Base-by-base conservation (phyloP, 2,329 filamentous ascomycete genomes). In the Herpotrichia juniperi region DNA sequence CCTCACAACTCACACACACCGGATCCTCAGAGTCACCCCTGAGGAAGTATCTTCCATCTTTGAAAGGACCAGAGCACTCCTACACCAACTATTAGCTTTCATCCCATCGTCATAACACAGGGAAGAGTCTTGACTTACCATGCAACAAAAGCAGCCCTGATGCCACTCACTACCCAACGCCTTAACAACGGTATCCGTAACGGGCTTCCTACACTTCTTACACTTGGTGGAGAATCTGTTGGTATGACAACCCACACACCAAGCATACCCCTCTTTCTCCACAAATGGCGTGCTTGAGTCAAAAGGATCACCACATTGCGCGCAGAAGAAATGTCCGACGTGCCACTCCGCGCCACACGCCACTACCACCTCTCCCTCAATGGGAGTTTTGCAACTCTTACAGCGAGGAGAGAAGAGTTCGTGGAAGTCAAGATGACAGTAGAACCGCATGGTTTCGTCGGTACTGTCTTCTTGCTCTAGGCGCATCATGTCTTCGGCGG, bases 341-440 rank as follows among this genome's bases (percentile, higher is more conserved):
- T 99, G 94, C 90, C 91, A 99, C 76, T 96, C 92, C n/a, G 88
- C 85, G 1, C 94, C 94, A 50, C 96, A 91, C 1, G 94, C 94
- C 12, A 97, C 88, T 26, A 97, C 87, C 61, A 97, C 91, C 75
- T 97, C 93, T 35, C 93, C 93, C 62, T 97, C 87, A 66, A 99
- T 99, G 3, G 94, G 93, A 7, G 94, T 99, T 73, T 89, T 92
- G 83, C 94, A 99, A 73, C 90, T 92, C 77, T 94, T 94, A 82
- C 94, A 99, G 35, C 91, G 87, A 4, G 94, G 94, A 26, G 90
- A 92, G 75, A 91, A 99, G 48, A 89, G 80, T 76, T 99, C 94
- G 74, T 99, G 94, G 84, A 93, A 99, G 78, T 99, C 94, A n/a
- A 99, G 83, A 71, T 97, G 93, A 76, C 94, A 99, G 78, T 90